These are phyloP conservation scores for Aspergillus tamarii DNA, from an alignment of 2,329 filamentous ascomycete genomes.

Conservation along the genomic window DNA sequence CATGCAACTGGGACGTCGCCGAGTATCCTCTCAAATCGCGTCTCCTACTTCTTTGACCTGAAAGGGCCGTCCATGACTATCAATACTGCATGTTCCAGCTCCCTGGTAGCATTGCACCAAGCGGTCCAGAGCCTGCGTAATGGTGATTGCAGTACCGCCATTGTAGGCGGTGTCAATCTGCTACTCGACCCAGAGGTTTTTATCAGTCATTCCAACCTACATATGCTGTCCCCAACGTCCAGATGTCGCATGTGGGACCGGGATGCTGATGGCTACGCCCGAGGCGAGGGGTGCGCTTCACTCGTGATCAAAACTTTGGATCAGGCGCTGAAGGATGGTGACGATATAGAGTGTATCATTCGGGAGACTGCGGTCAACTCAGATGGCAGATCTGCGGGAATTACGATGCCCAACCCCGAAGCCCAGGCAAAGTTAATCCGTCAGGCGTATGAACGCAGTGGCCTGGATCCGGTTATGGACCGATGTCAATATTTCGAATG, in stretches of 20 bases:
- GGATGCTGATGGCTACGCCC: slow-evolving; percentile 53
- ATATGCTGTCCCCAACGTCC: slow-evolving; percentile 57
- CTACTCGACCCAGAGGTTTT: slow-evolving; percentile 35
- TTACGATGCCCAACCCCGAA: slow-evolving; percentile 38
- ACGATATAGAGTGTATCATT: slow-evolving; percentile 48
- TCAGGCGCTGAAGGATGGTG: slow-evolving; percentile 52
- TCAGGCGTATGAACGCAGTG: slow-evolving; percentile 41
- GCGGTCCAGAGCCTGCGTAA: slow-evolving; percentile 34
- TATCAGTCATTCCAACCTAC: slow-evolving; percentile 35
- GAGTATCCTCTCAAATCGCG: slow-evolving; percentile 44
- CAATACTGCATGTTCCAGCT: slow-evolving; percentile 53
- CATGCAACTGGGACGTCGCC: slow-evolving; percentile 38
- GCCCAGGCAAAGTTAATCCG: slow-evolving; percentile 48
- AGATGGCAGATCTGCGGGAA: slow-evolving; percentile 39
- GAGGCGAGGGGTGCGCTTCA: slow-evolving; percentile 56
- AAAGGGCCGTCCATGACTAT: slow-evolving; percentile 47
- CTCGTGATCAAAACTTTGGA: slow-evolving; percentile 56
- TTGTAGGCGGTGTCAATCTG: slow-evolving; percentile 31
- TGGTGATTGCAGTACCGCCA: slow-evolving; percentile 30
- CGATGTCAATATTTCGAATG: slow-evolving; percentile 50
- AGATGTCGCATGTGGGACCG: slow-evolving; percentile 51
- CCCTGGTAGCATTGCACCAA: slow-evolving; percentile 41
- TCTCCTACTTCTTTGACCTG: slow-evolving; percentile 43
- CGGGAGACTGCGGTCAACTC: slow-evolving; percentile 40
- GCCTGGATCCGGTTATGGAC: slow-evolving; percentile 36